Evolutionary conservation across 495 filamentous ascomycete genomes (phyloP), one percentile per base, ranked within the genome.

Genomic region (Penicillium coffeae): DNA sequence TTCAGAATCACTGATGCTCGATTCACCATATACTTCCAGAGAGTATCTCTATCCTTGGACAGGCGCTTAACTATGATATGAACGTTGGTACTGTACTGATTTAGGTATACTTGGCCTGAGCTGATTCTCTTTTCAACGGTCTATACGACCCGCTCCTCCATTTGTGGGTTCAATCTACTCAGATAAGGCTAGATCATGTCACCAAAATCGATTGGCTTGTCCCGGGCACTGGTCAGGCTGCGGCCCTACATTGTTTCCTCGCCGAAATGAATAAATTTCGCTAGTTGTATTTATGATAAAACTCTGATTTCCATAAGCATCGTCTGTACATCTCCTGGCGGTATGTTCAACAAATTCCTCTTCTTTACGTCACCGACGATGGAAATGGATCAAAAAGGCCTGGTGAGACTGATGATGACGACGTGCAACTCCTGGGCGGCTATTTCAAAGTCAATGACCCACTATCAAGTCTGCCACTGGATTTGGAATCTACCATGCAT

Each of bases 351-450:
- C 14, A 14, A 8, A 8, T 4, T 14, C 4, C 36, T 12, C n/a
- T 8, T 19, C n/a, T 13, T 38, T 16, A 18, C 38, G 10, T 21
- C 18, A 19, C 16, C 32, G 14, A 16, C 19, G 32, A 2, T 45
- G 25, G 30, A 35, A 32, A 20, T 30, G 15, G 14, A 33, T 45
- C 42, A 45, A 35, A 36, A 35, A 22, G 13, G 42, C 34, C 21
- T 45, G 27, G 34, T 21, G 42, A 45, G 34, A 32, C 42, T 27
- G 27, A 9, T 45, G 30, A 18, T 45, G 27, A 45, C 30, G 42
- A 45, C 42, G 21, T 33, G 15, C 14, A 45, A 12, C 30, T 30
- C 32, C 16, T 34, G 30, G 30, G 42, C 42, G 42, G 42, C 42
- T 45, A 36, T 19, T 34, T 35, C 20, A 36, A 19, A 36, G 42